Base-by-base conservation (phyloP, 192 early-diverging fungal genomes). In the Dispira simplex region DNA sequence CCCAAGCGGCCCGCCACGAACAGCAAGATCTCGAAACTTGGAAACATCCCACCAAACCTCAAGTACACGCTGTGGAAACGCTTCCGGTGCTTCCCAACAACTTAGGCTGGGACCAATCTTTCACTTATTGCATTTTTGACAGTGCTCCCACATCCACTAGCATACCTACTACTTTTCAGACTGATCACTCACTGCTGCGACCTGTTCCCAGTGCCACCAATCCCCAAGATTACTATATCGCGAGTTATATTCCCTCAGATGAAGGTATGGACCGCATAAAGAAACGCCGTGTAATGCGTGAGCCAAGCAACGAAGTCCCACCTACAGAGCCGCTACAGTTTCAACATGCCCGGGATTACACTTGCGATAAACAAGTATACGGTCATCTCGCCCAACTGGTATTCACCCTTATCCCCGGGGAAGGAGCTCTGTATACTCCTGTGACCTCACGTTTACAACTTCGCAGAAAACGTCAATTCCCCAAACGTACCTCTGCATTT, bases 41-140 rank as follows among this genome's bases (percentile, higher is more conserved):
- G 59, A 16, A 21, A 14, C 59, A 62, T 8, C 59, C 59, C 16
- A 46, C 39, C n/a, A 44, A 45, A n/a, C 59, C 39, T 6, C 20
- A 25, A 11, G 59, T 62, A 5, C 59, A 62, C n/a, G 59, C 59
- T 45, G 59, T 62, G n/a, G 59, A 25, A 39, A 23, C 44, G 18
- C n/a, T 45, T 14, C 44, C 59, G 11, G 0, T 62, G 28, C 59
- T 62, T 11, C 59, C 59, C 59, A 62, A 62, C 59, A 62, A 20
- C n/a, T 11, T 5, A 11, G 59, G 20, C 2, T 62, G 59, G 59
- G 43, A 14, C 43, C 11, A 45, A 16, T 46, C 39, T 45, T 44
- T 23, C 25, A 32, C 39, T 43, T 44, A 62, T 21, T 62, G 59
- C 43, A 62, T 45, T 44, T 62, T 62, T 20, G 59, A 62, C 44